phyloP scores from a whole-genome alignment of 2,329 filamentous ascomycete species.

The Clarireedia paspali region DNA sequence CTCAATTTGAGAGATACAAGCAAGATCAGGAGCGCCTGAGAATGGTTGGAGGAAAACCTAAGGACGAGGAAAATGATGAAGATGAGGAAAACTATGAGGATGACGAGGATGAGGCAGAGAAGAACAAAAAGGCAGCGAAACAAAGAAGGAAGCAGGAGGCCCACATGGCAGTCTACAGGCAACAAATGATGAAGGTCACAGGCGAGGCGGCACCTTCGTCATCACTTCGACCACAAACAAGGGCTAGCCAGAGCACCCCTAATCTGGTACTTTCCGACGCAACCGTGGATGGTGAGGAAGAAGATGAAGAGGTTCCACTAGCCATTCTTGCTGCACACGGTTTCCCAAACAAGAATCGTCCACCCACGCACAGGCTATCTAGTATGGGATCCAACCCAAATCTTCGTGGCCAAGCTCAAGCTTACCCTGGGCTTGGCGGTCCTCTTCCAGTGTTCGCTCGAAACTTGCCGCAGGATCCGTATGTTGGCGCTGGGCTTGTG shows the following conservation, averaged over 20 bases:
- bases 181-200: slow-evolving; percentile 95
- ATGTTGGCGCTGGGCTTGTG: slow-evolving; percentile 70
- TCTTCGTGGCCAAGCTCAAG: slow-evolving; percentile 50
- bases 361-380: slow-evolving; percentile 50
- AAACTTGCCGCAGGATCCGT: slow-evolving; percentile 76
- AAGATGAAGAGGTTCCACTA: slow-evolving; percentile 82
- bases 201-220: slow-evolving; percentile 53
- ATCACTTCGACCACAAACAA: slow-evolving; percentile 42
- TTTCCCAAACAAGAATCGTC: slow-evolving; percentile 71
- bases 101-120: slow-evolving; percentile 73
- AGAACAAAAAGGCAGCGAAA: slow-evolving; percentile 62
- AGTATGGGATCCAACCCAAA: slow-evolving; percentile 63
- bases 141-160: slow-evolving; percentile 84
- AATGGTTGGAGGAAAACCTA: slow-evolving; percentile 38
- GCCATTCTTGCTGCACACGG: slow-evolving; percentile 84
- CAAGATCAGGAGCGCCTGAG: slow-evolving; percentile 60
- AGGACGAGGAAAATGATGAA: slow-evolving; percentile 52
- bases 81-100: slow-evolving; percentile 57
- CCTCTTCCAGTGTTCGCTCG: slow-evolving; percentile 73
- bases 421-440: slow-evolving; percentile 41
- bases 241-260: slow-evolving; percentile 54
- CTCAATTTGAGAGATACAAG: slow-evolving; percentile 75
- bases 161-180: slow-evolving; percentile 80
- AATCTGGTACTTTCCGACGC: slow-evolving; percentile 39
- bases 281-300: slow-evolving; percentile 52